Evolutionary conservation across 805 yeast species (phyloP).

Genomic region (Yamadazyma endophytica): DNA sequence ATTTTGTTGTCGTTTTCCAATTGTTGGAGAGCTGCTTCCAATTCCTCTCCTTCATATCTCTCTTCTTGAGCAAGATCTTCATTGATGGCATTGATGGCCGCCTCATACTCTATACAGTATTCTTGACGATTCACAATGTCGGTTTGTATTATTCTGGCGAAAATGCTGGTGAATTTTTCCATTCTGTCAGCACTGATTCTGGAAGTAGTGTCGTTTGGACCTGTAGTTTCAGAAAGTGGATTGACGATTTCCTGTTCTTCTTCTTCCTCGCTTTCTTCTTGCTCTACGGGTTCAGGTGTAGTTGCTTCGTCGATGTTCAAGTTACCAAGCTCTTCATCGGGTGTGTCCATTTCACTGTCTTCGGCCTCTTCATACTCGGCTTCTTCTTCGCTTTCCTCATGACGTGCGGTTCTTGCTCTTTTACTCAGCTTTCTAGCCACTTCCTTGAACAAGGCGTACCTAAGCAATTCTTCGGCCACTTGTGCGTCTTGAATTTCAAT

Average conservation of each 20-base stretch:
- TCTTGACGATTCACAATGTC: constrained; percentile 27
- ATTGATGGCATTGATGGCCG: constrained; percentile 28
- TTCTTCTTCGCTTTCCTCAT: constrained; percentile 28
- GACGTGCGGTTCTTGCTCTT: constrained; percentile 23
- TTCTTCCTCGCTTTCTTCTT: constrained; percentile 7
- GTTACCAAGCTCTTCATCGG: constrained; percentile 19
- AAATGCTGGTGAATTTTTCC: constrained; percentile 22
- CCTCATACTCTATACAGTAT: constrained; percentile 29
- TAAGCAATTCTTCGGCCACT: constrained; percentile 78
- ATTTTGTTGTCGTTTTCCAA: constrained; percentile 35
- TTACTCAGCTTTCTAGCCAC: constrained; percentile 40
- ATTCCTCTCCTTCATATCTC: constrained; percentile 25
- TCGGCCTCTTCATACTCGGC: constrained; percentile 32
- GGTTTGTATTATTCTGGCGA: constrained; percentile 30
- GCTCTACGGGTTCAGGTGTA: constrained; percentile 10
- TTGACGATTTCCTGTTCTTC: constrained; percentile 13
- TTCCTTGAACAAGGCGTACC: constrained; percentile 85
- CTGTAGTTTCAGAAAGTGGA: constrained; percentile 24
- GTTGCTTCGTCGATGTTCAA: constrained; percentile 19
- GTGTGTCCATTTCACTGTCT: constrained; percentile 23
- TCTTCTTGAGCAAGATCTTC: constrained; percentile 38
- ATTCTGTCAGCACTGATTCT: constrained; percentile 31
- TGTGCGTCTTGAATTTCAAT: constrained; percentile 76
- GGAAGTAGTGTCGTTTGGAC: constrained; percentile 8
- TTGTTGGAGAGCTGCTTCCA: constrained; percentile 25